Percentiles rank a stretch among this genome's conserved stretches.
Conservation (phyloP, 164 flowering plant genomes). For the Vitis rupestris region DNA sequence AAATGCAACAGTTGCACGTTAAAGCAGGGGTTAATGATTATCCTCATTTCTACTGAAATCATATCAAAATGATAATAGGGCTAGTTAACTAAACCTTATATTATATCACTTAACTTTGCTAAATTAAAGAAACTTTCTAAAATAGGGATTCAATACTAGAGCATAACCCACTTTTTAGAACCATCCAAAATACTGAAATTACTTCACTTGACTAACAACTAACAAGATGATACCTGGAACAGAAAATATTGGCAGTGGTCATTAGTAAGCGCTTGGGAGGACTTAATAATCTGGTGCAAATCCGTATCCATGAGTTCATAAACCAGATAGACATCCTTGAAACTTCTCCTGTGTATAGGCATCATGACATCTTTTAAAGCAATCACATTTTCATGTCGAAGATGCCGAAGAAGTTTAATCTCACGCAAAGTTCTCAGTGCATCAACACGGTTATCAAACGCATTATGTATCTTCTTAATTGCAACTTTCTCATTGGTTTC, state of each 20-base stretch:
- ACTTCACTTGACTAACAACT: not conserved
- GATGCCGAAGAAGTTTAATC: slow-evolving; percentile 80
- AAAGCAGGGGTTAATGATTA: no score
- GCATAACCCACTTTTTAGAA: not conserved
- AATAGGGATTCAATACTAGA: not conserved
- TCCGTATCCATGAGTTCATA: slow-evolving; percentile 98
- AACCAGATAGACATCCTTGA: slow-evolving; percentile 89
- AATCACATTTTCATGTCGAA: slow-evolving; percentile 85
- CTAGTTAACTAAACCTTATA: no score
- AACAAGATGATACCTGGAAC: slow-evolving; percentile 62
- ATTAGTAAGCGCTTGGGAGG: slow-evolving; percentile 77
- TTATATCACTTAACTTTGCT: no score
- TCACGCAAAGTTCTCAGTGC: slow-evolving; percentile 88
- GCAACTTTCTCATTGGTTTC: slow-evolving; percentile 94
- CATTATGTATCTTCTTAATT: slow-evolving; percentile 85
- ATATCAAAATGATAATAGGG: no score
- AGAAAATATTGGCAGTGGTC: slow-evolving; percentile 92
- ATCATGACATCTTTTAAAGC: slow-evolving; percentile 87
- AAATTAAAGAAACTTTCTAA: not conserved
- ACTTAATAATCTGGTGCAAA: slow-evolving; percentile 89
- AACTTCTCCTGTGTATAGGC: slow-evolving; percentile 66
- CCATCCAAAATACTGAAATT: not conserved
- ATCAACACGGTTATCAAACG: slow-evolving; percentile 80
- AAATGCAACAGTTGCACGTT: no score
- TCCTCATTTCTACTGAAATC: no score